phyloP scores from a whole-genome alignment of 164 flowering plant genomes.

The Euptelea pleiosperma region DNA sequence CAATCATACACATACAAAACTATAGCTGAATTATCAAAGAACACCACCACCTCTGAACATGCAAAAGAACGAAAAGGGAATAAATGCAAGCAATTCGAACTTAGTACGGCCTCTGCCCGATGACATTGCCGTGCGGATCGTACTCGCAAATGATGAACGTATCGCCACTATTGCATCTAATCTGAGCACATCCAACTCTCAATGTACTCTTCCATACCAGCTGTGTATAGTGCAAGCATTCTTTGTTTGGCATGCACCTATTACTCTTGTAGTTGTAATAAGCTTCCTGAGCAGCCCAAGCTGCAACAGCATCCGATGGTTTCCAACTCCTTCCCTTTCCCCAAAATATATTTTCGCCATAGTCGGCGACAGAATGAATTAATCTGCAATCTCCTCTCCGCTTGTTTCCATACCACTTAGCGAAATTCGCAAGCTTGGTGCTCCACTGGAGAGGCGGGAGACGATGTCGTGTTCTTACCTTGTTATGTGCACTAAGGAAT shows the following conservation, averaged over 20 bases:
- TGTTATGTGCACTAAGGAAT: constrained; percentile 8
- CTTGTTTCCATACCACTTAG: constrained; percentile 9
- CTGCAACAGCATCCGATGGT: neutral
- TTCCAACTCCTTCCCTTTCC: constrained; percentile 13
- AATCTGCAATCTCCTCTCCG: constrained; percentile 9
- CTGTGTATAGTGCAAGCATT: constrained; percentile 13
- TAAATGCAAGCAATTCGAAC: too few species aligned
- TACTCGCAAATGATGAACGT: constrained; percentile 8
- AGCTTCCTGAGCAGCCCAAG: constrained; percentile 2
- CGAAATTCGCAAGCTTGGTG: neutral
- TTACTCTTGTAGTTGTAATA: constrained; percentile 3
- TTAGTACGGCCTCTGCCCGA: neutral
- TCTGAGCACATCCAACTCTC: constrained; percentile 15
- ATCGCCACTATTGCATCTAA: constrained; percentile 8
- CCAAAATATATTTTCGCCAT: constrained; percentile 14
- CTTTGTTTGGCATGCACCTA: neutral
- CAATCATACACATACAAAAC: too few species aligned
- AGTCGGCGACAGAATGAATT: constrained; percentile 5
- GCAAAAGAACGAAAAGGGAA: too few species aligned
- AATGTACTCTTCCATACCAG: constrained; percentile 10
- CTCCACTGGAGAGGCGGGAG: neutral
- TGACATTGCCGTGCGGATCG: constrained; percentile 9
- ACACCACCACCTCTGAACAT: too few species aligned
- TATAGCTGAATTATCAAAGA: too few species aligned
- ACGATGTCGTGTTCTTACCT: neutral